Base-by-base conservation (phyloP, 805 yeast species). In the Zygoascus bituminiphila region DNA sequence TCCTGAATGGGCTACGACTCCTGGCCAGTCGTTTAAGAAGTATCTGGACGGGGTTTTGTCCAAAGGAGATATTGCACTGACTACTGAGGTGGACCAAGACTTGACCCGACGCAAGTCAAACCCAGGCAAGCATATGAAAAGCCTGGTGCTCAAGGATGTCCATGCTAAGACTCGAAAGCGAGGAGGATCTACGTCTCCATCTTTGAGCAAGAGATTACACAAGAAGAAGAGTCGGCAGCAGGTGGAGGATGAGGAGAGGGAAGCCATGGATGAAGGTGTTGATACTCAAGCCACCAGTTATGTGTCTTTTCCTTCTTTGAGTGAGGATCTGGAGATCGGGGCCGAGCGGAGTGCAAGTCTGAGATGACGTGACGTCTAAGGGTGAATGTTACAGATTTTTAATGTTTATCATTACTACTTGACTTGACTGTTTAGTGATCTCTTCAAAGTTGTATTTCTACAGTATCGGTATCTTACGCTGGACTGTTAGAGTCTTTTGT, bases 1-100 rank as follows among this genome's bases (percentile, higher is more conserved):
- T 5, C 54, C 54, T 7, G 54, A 51, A 26, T 51, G 54, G 54
- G 54, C 54, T 19, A 39, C 15, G 5, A 20, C 49, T 29, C 51
- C 48, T n/a, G 40, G 44, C 31, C 42, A 44, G 35, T 50, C 55
- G 38, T 48, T 52, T 43, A 50, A 52, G 42, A 19, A 46, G 5
- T 52, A 50, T 29, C 35, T 50, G 36, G 52, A 44, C 25, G 48
- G 44, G 25, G 33, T 50, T 5, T 26, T 41, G 44, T 26, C 44
- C 21, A 19, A 19, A 14, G 44, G 14, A 9, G 44, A 41, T n/a
- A 12, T 17, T 1, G 31, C 15, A 8, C 6, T 15, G 17, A 17
- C 41, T 23, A 14, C 9, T 14, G 35, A 21, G 25, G 41, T 17
- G n/a, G 47, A 37, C 7, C 43, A 45, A 22, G 46, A 36, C 20